Conservation (phyloP, 73 alveolate species). For the Paramecium primaurelia region DNA sequence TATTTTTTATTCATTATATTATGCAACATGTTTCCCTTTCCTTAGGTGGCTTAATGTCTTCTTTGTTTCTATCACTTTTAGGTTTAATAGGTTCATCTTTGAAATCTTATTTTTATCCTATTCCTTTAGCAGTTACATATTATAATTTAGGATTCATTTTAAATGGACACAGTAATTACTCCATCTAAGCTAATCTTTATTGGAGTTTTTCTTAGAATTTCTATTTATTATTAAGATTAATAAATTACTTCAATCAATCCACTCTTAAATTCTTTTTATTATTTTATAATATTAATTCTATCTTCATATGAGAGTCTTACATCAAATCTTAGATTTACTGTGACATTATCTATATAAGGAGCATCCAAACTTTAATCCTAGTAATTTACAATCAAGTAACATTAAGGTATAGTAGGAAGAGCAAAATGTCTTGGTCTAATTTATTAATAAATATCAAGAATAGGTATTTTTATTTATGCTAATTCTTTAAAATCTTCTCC, state of each 20-base stretch:
- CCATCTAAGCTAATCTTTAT: neutral
- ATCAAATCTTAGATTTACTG: constrained; percentile 19
- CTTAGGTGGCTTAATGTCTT: constrained; percentile 4
- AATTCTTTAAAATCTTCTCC: constrained; percentile 42
- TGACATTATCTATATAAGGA: constrained; percentile 5
- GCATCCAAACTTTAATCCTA: constrained; percentile 35
- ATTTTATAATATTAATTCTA: neutral
- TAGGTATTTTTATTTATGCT: neutral
- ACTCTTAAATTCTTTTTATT: neutral
- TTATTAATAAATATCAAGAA: neutral
- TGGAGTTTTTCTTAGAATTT: neutral
- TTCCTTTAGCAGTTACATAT: constrained; percentile 33
- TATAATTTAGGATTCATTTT: neutral
- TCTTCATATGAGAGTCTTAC: constrained; percentile 15
- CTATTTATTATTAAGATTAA: neutral
- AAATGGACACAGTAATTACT: neutral
- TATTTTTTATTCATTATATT: neutral
- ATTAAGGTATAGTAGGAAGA: constrained; percentile 16
- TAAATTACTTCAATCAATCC: neutral
- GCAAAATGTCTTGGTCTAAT: constrained; percentile 49
- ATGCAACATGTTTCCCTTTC: constrained; percentile 37
- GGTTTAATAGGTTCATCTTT: neutral
- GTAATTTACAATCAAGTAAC: neutral
- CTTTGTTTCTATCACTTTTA: neutral
- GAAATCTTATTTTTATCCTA: neutral